Conservation (phyloP, 2,329 filamentous ascomycete species). For the Aaosphaeria arxii region DNA sequence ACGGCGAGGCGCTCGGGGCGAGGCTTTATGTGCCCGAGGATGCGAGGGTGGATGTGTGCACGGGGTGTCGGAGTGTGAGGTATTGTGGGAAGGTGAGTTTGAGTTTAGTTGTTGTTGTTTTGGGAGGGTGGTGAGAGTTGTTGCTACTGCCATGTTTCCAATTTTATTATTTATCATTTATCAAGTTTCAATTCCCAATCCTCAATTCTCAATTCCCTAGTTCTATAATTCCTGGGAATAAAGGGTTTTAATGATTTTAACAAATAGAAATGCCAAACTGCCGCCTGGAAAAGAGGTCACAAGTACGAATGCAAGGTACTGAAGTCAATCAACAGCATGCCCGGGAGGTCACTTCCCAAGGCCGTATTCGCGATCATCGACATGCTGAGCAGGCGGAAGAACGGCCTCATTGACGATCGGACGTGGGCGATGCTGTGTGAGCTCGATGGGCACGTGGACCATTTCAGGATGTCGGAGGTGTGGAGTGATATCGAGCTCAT, state of each 20-base stretch:
- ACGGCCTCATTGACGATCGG: slow-evolving; percentile 33
- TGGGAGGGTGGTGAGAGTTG: background rate
- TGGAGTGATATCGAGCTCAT: slow-evolving; percentile 52
- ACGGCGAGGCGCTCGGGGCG: slow-evolving; percentile 18
- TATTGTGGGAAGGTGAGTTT: slow-evolving; percentile 57
- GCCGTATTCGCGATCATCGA: slow-evolving; percentile 56
- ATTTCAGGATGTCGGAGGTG: slow-evolving; percentile 41
- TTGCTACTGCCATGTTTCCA: background rate
- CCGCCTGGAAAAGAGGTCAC: slow-evolving; percentile 59
- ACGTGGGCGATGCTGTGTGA: slow-evolving; percentile 44
- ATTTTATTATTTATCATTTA: background rate
- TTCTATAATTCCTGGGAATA: background rate
- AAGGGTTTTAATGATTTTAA: background rate
- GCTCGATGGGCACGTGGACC: slow-evolving; percentile 49
- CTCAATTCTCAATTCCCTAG: background rate
- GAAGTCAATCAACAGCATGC: slow-evolving; percentile 39
- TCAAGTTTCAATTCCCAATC: background rate
- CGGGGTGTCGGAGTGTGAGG: slow-evolving; percentile 55
- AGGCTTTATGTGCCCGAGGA: slow-evolving; percentile 31
- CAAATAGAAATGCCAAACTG: slow-evolving; percentile 55
- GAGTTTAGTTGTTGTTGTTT: background rate
- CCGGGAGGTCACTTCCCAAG: slow-evolving; percentile 48
- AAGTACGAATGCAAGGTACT: slow-evolving; percentile 56
- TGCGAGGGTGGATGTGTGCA: slow-evolving; percentile 51
- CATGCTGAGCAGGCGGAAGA: slow-evolving; percentile 46